phyloP scores from a whole-genome alignment of 1,139 yeast species.

The Zygoascus hellenicus region DNA sequence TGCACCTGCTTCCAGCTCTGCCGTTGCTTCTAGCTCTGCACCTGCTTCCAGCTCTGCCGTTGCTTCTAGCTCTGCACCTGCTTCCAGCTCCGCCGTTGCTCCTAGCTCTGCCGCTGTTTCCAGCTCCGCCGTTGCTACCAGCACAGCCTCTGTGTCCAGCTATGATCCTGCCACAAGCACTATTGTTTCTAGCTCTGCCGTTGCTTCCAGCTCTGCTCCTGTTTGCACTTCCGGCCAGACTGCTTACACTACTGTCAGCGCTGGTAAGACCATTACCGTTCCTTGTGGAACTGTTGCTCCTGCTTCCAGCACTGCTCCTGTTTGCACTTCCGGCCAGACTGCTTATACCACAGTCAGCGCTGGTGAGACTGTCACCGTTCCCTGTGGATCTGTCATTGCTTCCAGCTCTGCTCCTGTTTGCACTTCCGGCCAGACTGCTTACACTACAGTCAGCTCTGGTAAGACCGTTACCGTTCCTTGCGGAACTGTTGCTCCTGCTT shows the following conservation, averaged over 20 bases:
- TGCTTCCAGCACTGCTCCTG: constrained; percentile 3
- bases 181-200: background rate
- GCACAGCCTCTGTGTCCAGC: background rate
- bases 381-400: no score
- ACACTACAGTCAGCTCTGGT: constrained; percentile 2
- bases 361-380: background rate
- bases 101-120: background rate
- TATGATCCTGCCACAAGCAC: no score
- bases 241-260: constrained; percentile 2
- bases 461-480: constrained; percentile 15
- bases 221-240: constrained; percentile 3
- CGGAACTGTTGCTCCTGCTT: background rate
- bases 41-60: background rate
- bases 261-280: constrained; percentile 4
- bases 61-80: no score
- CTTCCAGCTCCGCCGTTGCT: background rate
- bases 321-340: constrained; percentile 7
- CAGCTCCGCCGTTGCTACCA: constrained; percentile 2
- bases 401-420: no score
- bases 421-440: no score
- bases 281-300: background rate
- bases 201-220: constrained; percentile 8
- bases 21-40: constrained; percentile 6
- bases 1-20: constrained; percentile 4
- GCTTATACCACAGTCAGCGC: constrained; percentile 1